A percentile compares a stretch with the other conserved stretches of the same genome.
Conservation (phyloP, 1,284 basidiomycete genomes). For the Trichosporon sp. region DNA sequence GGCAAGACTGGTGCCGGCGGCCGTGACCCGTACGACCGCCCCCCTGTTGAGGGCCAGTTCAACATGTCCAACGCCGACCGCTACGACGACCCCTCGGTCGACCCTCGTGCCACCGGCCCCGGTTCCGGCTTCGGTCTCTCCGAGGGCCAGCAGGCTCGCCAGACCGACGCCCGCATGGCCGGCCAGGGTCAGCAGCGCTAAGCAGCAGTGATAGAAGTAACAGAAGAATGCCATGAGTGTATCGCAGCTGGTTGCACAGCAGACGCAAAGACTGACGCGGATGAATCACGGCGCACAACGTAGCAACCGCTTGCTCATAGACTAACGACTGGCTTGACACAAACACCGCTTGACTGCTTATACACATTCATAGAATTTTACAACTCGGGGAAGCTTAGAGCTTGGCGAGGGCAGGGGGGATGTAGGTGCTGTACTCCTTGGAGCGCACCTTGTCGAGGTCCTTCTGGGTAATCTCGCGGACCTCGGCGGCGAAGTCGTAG, state of each 20-base stretch:
- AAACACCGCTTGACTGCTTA: not conserved
- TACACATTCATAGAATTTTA: conserved; percentile 16
- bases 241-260: not conserved
- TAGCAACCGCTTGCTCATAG: no score
- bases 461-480: conserved; percentile 25
- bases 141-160: conserved; percentile 14
- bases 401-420: conserved; percentile 15
- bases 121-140: conserved; percentile 13
- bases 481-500: conserved; percentile 31
- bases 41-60: conserved; percentile 14
- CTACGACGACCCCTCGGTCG: conserved; percentile 10
- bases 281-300: no score
- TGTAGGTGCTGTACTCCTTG: conserved; percentile 26
- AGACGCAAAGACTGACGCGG: not conserved
- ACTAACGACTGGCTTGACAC: no score
- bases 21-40: conserved; percentile 2
- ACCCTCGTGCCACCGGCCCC: not conserved
- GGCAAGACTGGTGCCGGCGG: conserved; percentile 4
- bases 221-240: conserved; percentile 4
- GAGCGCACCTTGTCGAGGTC: conserved; percentile 32
- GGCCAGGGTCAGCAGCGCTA: conserved; percentile 11
- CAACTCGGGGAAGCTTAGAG: not conserved
- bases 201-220: not conserved
- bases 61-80: conserved; percentile 14
- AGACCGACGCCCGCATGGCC: not conserved